These are phyloP conservation scores for Jaminaea rosea DNA, from an alignment of 1,284 basidiomycete species.

Conservation along the genomic window DNA sequence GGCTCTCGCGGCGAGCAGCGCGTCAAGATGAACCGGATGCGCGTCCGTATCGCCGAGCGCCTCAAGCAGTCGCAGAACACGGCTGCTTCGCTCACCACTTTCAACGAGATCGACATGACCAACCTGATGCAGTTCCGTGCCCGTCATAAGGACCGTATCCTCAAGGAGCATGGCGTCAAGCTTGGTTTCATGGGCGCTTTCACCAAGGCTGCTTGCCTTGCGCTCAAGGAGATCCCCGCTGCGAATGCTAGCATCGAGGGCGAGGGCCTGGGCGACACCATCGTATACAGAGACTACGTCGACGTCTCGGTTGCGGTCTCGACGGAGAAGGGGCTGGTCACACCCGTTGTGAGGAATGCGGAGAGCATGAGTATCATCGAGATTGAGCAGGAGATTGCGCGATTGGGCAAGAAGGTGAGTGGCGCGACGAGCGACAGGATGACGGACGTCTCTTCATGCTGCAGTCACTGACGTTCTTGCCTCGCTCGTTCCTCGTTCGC, in stretches of 20 bases:
- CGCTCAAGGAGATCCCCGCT: slow-evolving; percentile 81
- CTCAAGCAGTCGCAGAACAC: slow-evolving; percentile 97
- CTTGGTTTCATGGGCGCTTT: slow-evolving; percentile 98
- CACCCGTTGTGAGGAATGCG: slow-evolving; percentile 85
- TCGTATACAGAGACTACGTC: slow-evolving; percentile 82
- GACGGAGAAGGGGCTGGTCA: slow-evolving; percentile 94
- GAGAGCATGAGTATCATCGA: slow-evolving; percentile 78
- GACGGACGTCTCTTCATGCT: background rate
- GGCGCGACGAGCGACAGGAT: background rate
- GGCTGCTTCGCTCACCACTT: slow-evolving; percentile 91
- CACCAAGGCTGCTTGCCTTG: slow-evolving; percentile 74
- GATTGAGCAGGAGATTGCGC: slow-evolving; percentile 85
- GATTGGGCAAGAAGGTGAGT: slow-evolving; percentile 69
- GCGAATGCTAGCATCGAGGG: slow-evolving; percentile 89
- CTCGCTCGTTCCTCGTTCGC: background rate
- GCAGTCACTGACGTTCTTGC: background rate
- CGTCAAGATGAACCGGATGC: slow-evolving; percentile 63
- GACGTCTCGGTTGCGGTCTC: slow-evolving; percentile 70
- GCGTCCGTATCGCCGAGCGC: slow-evolving; percentile 88
- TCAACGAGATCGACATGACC: slow-evolving; percentile 99
- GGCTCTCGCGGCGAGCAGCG: slow-evolving; percentile 70
- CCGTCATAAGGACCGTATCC: slow-evolving; percentile 85
- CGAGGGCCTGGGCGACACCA: slow-evolving; percentile 62
- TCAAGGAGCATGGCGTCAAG: slow-evolving; percentile 91
- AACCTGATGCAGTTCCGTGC: slow-evolving; percentile 85